These are phyloP conservation scores for Holtermannia corniformis DNA, from an alignment of 768 basidiomycete species.

Conservation along the genomic window DNA sequence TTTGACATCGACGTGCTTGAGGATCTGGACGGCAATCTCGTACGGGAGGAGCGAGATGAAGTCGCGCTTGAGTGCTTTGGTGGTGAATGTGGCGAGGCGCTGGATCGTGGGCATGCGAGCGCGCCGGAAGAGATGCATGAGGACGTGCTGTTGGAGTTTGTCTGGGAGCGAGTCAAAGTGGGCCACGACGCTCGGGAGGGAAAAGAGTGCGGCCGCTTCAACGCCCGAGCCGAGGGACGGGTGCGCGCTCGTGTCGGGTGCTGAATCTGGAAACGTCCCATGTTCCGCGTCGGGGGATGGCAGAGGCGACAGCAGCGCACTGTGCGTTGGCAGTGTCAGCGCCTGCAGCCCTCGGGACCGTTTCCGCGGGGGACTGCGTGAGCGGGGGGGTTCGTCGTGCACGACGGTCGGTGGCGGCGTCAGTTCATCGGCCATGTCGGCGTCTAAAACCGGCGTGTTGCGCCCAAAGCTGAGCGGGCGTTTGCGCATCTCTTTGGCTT, in stretches of 20 bases:
- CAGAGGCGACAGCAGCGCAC: conserved; percentile 16
- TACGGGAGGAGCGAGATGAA: conserved; percentile 85
- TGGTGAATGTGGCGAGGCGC: conserved; percentile 75
- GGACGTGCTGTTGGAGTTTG: conserved; percentile 79
- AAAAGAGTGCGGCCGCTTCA: conserved; percentile 67
- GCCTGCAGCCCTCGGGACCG: conserved; percentile 20
- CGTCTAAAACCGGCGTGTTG: conserved; percentile 1
- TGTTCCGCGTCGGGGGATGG: conserved; percentile 22
- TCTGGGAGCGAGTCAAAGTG: conserved; percentile 74
- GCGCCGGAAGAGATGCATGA: conserved; percentile 83
- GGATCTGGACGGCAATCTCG: conserved; percentile 80
- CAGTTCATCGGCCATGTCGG: not conserved
- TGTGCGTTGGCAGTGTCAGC: conserved; percentile 9
- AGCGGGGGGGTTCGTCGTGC: conserved; percentile 1
- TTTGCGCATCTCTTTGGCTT: conserved; percentile 23
- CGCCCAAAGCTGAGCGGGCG: conserved; percentile 13
- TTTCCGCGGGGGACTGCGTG: conserved; percentile 29
- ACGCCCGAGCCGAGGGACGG: conserved; percentile 26
- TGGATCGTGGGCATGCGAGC: conserved; percentile 85
- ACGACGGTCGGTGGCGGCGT: conserved; percentile 8
- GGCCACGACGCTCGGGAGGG: conserved; percentile 69
- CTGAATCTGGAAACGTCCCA: conserved; percentile 2
- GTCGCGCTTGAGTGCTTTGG: conserved; percentile 84
- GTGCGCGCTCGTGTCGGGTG: not conserved
- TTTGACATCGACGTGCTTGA: conserved; percentile 71